A percentile compares a stretch with the other conserved stretches of the same genome.
These are phyloP conservation scores for Fusarium sp. DNA, from an alignment of 2,329 filamentous ascomycete genomes.

Conservation along the genomic window DNA sequence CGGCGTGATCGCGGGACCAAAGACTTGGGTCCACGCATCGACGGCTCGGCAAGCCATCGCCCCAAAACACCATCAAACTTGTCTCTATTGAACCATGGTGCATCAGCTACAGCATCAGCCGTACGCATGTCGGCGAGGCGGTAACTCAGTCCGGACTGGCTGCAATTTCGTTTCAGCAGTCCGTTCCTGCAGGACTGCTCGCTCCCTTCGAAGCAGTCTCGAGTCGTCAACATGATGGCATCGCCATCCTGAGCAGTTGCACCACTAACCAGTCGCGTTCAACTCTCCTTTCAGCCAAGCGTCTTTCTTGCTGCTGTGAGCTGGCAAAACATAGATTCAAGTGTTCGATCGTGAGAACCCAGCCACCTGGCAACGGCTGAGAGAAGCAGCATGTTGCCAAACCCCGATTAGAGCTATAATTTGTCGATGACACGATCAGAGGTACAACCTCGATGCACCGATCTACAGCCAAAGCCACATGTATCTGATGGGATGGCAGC, in stretches of 20 bases:
- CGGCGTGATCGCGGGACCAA: slow-evolving; percentile 18
- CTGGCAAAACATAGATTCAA: neutral
- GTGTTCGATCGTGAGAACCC: neutral
- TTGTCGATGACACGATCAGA: neutral
- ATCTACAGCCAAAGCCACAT: slow-evolving; percentile 18
- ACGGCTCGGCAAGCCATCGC: slow-evolving; percentile 29
- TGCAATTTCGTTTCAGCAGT: neutral
- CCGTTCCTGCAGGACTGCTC: neutral
- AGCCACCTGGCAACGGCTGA: neutral
- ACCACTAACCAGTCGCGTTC: slow-evolving; percentile 8
- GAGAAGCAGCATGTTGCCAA: neutral
- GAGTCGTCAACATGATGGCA: slow-evolving; percentile 3
- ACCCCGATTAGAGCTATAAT: neutral
- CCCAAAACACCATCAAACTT: slow-evolving; percentile 30
- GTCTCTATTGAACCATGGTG: slow-evolving; percentile 1
- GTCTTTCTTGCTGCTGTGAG: neutral
- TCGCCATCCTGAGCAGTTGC: neutral
- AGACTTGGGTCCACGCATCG: slow-evolving; percentile 28
- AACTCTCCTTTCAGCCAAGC: slow-evolving; percentile 1
- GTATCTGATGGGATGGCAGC: slow-evolving; percentile 4
- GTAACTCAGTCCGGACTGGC: neutral
- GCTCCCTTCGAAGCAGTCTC: neutral
- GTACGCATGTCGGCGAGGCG: slow-evolving; percentile 1
- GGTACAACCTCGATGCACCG: slow-evolving; percentile 18
- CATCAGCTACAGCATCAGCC: slow-evolving; percentile 28